These are phyloP conservation scores for Schwanniomyces yamadae DNA, from an alignment of 805 yeast species.

Conservation along the genomic window DNA sequence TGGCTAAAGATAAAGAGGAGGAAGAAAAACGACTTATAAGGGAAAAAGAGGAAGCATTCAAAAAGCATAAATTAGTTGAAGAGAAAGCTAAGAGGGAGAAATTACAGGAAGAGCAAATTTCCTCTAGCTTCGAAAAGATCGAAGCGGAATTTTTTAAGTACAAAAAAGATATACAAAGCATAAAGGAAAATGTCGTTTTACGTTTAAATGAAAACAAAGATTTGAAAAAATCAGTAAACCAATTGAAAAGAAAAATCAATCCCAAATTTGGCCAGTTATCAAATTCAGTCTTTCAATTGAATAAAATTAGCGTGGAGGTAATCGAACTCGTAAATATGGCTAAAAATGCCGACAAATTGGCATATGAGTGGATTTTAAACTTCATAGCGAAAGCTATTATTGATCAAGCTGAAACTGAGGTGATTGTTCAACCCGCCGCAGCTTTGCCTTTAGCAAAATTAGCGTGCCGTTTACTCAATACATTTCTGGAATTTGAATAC, in stretches of 20 bases:
- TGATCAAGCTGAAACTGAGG: constrained; percentile 91
- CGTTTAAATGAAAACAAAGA: constrained; percentile 52
- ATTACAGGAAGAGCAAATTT: constrained; percentile 15
- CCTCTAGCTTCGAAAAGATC: constrained; percentile 32
- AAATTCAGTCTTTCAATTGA: constrained; percentile 60
- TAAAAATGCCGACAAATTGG: constrained; percentile 42
- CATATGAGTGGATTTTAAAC: constrained; percentile 73
- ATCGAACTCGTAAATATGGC: constrained; percentile 49
- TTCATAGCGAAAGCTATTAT: constrained; percentile 83
- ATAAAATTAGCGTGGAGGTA: constrained; percentile 51
- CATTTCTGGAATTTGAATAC: constrained; percentile 51
- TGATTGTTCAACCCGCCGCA: constrained; percentile 70
- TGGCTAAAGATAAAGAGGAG: constrained; percentile 7
- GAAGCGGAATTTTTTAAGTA: constrained; percentile 47
- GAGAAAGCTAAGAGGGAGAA: constrained; percentile 16
- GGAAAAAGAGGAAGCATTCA: constrained; percentile 22
- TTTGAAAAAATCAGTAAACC: constrained; percentile 52
- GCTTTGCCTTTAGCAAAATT: constrained; percentile 78
- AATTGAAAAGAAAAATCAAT: constrained; percentile 73
- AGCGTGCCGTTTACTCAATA: constrained; percentile 50
- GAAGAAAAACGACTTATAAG: constrained; percentile 18
- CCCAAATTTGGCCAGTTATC: constrained; percentile 93
- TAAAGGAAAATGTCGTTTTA: constrained; percentile 58
- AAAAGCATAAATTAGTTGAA: constrained; percentile 10
- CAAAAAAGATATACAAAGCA: constrained; percentile 51